Base-by-base conservation (phyloP, 495 filamentous ascomycete genomes). In the Trichoderma virens region DNA sequence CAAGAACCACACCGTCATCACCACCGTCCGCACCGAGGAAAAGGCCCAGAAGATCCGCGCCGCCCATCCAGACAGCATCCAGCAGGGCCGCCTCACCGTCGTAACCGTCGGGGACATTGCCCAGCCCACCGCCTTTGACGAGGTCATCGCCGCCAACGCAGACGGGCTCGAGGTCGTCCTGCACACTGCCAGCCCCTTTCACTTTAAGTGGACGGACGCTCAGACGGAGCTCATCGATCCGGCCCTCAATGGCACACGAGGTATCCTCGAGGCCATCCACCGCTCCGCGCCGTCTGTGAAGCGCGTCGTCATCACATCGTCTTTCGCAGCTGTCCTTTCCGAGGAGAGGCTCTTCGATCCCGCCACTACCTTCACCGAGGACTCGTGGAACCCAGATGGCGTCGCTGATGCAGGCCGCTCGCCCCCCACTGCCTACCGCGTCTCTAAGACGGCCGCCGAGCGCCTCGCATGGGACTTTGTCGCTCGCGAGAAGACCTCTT, bases 151-250 rank as follows among this genome's bases (percentile, higher is more conserved):
- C 67, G 79, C 92, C 68, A 89, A 89, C 18, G 85, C 91, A 64
- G 89, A 90, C 1, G 89, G 86, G 3, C 87, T 97, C 65, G 92
- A 93, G 65, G 88, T 85, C 66, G 91, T 98, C 28, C 78, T 97
- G 59, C 93, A 98, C 74, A 96, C 91, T 0, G 92, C 93, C 2
- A 89, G 85, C 14, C 92, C 93, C 4, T 96, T 95, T 77, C 90
- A 93, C 72, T 89, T 83, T 77, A 84, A 85, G 18, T 79, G 82
- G 56, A 69, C 78, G 25, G 89, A 96, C 71, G 82, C 88, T 8
- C 79, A 91, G 67, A 94, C 85, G 66, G 89, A 96, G 54, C 83
- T 97, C 47, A 73, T 96, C 54, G 90, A 94, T 67, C 91, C 92
- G 0, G 92, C 92, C 0, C 82, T 96, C 66, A 88, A 87, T 70